Percentiles rank a stretch among this genome's conserved stretches.
These are phyloP conservation scores for Hyaloscypha hepaticicola DNA, from an alignment of 495 filamentous ascomycete species.

Conservation along the genomic window DNA sequence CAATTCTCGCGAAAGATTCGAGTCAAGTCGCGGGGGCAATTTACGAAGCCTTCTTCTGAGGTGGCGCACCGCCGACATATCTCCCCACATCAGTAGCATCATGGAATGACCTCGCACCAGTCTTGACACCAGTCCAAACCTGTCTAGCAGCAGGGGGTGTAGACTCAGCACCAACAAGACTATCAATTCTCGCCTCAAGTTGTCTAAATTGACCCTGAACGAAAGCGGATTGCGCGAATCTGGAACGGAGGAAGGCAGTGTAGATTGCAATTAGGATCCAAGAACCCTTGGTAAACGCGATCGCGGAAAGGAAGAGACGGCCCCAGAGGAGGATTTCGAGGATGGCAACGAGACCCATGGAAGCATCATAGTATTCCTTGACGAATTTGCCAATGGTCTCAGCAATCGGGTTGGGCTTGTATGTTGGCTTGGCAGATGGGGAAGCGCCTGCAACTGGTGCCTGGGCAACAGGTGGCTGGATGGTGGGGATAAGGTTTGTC, in stretches of 20 bases:
- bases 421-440: constrained; percentile 60
- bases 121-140: constrained; percentile 82
- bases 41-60: constrained; percentile 33
- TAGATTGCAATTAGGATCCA: constrained; percentile 86
- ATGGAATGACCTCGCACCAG: constrained; percentile 64
- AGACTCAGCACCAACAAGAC: constrained; percentile 77
- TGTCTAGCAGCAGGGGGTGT: constrained; percentile 81
- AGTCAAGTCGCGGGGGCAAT: background rate
- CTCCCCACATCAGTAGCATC: constrained; percentile 64
- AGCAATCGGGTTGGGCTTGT: constrained; percentile 64
- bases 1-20: background rate
- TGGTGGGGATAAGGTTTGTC: constrained; percentile 65
- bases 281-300: constrained; percentile 85
- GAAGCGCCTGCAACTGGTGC: constrained; percentile 49
- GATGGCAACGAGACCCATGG: constrained; percentile 76
- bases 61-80: constrained; percentile 26
- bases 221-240: constrained; percentile 88
- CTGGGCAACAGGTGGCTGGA: constrained; percentile 46
- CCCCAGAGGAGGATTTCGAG: constrained; percentile 80
- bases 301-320: constrained; percentile 72
- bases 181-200: constrained; percentile 73
- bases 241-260: constrained; percentile 86
- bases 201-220: constrained; percentile 77
- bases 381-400: constrained; percentile 89
- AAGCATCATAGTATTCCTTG: constrained; percentile 93